Evolutionary conservation across 2,329 filamentous ascomycete species (phyloP), one percentile per base, ranked within the genome.

Genomic region (Colletotrichum caudatum): DNA sequence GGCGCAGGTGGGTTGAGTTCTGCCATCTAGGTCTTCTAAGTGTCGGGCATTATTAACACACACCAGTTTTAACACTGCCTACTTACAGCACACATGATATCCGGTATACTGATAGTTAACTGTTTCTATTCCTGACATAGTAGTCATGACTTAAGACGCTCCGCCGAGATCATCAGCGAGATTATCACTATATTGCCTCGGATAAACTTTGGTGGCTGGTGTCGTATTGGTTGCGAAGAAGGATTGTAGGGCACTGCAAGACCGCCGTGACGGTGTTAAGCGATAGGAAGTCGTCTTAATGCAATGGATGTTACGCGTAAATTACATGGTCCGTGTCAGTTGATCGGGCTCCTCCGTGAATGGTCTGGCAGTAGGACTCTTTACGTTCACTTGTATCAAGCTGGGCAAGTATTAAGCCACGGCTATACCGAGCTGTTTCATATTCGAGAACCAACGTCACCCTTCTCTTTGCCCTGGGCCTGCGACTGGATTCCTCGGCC

Each of bases 351-450:
- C 8, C 51, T n/a, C 20, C 16, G 23, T 33, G 51, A 35, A 3
- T 54, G 16, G 18, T 5, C 18, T 11, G n/a, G n/a, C 4, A 2
- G 2, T 14, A 20, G 5, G 9, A 8, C 51, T 54, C 23, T n/a
- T 9, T 16, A 11, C 18, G 8, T 35, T 35, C 1, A 3, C 5
- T 35, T 61, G 23, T 16, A 12, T 37, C 41, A 48, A n/a, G 20
- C 26, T 23, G 20, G 26, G 18, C 33, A 16, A 54, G 16, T 48
- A 16, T 64, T 18, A 12, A 33, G 8, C 11, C 58, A 46, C 46
- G 51, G 46, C 46, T 35, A 51, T 37, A 9, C 16, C 16, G 6
- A 20, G 33, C 61, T 65, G 66, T 69, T 65, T 69, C 61, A 59
- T 46, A 26, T 46, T 16, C 44, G 46, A 58, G 26, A 65, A 51